Base-by-base conservation (phyloP, 1,139 yeast genomes). In the Geotrichum citri-aurantii region DNA sequence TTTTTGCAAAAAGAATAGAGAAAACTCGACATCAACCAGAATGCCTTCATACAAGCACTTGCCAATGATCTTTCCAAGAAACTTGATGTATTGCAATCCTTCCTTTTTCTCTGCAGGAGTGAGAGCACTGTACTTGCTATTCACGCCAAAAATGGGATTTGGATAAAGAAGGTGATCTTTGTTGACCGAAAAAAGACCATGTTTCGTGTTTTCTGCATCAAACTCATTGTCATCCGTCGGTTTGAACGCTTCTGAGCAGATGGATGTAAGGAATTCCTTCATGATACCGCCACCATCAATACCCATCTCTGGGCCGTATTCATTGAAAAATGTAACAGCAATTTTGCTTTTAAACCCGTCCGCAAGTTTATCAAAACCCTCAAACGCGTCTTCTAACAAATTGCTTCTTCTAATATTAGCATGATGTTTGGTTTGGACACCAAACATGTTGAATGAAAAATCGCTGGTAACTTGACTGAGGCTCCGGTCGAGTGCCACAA, bases 281-380 rank as follows among this genome's bases (percentile, higher is more conserved):
- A 98, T 92, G 24, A 93, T 77, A 1, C 99, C 99, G 11, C 99
- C 99, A 4, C 99, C 99, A 72, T 93, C 99, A 57, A 93, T 86
- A 0, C 99, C 99, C 0, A 88, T 93, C 67, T 88, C 95, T 50
- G 77, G 81, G 0, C 95, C 96, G 71, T 85, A 81, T 61, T 85
- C 82, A 67, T 88, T 88, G 55, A 75, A 76, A 67, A 93, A 91
- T 6, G 80, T 79, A 2, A 93, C 91, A 1, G 81, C 76, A 17
- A 92, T 72, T 44, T 77, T 79, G 26, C 79, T 70, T 66, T 87
- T 89, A 70, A 93, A 81, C 19, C 75, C 75, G 6, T 75, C 70
- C 0, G 83, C 82, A 21, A 76, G 65, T 5, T 73, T 71, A 56
- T 78, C 77, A 67, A 85, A 85, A 4, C 77, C 79, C 2, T 77